phyloP scores from a whole-genome alignment of 441 rosid species.

The Brassica balearica region DNA sequence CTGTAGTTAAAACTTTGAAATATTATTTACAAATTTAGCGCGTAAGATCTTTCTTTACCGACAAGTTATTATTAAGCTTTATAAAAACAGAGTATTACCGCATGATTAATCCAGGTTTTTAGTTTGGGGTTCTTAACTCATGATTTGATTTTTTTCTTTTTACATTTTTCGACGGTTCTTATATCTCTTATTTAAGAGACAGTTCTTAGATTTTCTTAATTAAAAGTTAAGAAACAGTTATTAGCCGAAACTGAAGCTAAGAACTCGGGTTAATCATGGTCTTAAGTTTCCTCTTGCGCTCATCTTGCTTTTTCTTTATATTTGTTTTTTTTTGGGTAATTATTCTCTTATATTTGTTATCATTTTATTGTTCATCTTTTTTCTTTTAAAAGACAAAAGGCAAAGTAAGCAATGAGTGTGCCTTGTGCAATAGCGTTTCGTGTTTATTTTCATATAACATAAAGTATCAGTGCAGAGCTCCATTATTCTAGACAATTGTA shows the following conservation, averaged over 20 bases:
- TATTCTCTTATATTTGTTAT: not conserved
- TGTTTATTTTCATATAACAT: conserved; percentile 13
- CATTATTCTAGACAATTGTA: not conserved
- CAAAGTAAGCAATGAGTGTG: conserved; percentile 37
- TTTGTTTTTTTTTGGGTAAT: not conserved
- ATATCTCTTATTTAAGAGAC: too few relatives aligned
- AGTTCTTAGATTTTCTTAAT: too few relatives aligned
- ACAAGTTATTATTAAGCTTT: conserved; percentile 17
- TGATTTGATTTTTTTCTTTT: too few relatives aligned
- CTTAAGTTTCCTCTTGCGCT: conserved; percentile 22
- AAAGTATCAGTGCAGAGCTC: not conserved
- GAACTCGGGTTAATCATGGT: too few relatives aligned
- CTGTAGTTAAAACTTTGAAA: not conserved
- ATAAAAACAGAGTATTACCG: not conserved
- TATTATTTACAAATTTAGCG: conserved; percentile 27
- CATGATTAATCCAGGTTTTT: too few relatives aligned
- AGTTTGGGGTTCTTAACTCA: too few relatives aligned
- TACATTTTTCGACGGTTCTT: too few relatives aligned
- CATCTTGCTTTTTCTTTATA: conserved; percentile 31
- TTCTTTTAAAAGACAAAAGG: conserved; percentile 12
- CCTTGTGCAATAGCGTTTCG: conserved; percentile 30
- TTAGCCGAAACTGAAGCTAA: too few relatives aligned
- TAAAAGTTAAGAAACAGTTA: too few relatives aligned
- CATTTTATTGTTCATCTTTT: not conserved
- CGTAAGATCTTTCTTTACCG: conserved; percentile 31